Base-by-base conservation (phyloP, 2,329 filamentous ascomycete genomes). In the Cercospora sp. region DNA sequence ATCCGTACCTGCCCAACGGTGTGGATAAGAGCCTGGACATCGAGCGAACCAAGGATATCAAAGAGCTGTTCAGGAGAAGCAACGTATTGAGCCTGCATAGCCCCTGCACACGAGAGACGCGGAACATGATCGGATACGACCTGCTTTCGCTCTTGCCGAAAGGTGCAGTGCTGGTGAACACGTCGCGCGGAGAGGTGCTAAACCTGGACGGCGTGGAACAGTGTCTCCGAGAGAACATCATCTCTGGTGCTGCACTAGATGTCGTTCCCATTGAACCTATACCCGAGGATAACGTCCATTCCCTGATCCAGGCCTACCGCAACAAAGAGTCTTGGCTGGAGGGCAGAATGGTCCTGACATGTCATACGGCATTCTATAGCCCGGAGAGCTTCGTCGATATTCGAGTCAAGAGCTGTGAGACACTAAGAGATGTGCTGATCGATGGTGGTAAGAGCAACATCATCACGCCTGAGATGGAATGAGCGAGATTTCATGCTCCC, bases 101-200 rank as follows among this genome's bases (percentile, higher is more conserved):
- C 86, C 73, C 92, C 85, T 23, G 93, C 91, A 79, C 91, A 91
- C 13, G 91, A 87, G 81, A 95, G 88, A 77, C 75, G 1, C 65
- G 74, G 30, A 65, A 69, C 10, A 61, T 73, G 60, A 72, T 78
- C n/a, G 71, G 65, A 10, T 77, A 76, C 62, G 72, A 74, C 0
- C 62, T 77, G 16, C 73, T 78, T 0, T 75, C 74, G 1, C 67
- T 78, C 3, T 57, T 78, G 9, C 76, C 75, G 8, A 65, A 67
- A 16, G 74, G 73, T 10, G 72, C 75, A 3, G 72, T 77, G 7
- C 64, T 78, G 4, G 73, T 77, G 30, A 78, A 78, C 48, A 77
- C 76, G 0, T 73, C 75, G 5, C 71, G 76, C 8, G 76, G 76
- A 20, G 76, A 77, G 64, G 70, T 78, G n/a, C 59, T 77, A 12